A percentile compares a stretch with the other conserved stretches of the same genome.
Conservation (phyloP, 495 filamentous ascomycete species). For the Bombardia bombarda region DNA sequence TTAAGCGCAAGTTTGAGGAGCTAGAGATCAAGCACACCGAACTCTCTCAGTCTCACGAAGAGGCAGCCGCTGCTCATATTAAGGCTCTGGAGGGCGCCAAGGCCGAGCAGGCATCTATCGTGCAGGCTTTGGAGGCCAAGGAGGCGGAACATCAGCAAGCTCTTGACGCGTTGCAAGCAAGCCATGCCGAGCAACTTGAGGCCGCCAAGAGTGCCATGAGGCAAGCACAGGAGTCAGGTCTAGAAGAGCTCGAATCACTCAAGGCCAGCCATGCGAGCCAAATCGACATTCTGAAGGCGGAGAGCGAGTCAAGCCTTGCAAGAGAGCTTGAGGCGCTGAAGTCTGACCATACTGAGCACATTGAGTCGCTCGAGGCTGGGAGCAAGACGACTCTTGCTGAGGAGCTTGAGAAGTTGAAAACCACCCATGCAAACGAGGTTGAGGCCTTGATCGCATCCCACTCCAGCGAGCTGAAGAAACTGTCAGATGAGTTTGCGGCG, state of each 20-base stretch:
- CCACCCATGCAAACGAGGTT: constrained; percentile 28
- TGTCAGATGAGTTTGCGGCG: constrained; percentile 11
- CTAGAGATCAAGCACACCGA: constrained; percentile 40
- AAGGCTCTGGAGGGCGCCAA: constrained; percentile 31
- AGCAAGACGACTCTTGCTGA: constrained; percentile 27
- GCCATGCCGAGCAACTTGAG: constrained; percentile 39
- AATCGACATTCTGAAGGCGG: constrained; percentile 32
- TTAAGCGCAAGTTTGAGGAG: constrained; percentile 45
- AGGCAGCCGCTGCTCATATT: constrained; percentile 26
- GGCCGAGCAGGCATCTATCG: constrained; percentile 24
- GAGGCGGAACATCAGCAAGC: constrained; percentile 34
- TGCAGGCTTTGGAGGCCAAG: constrained; percentile 30
- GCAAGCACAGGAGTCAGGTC: constrained; percentile 26
- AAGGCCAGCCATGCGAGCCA: constrained; percentile 42
- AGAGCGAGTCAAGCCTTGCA: constrained; percentile 27
- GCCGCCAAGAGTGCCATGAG: constrained; percentile 30
- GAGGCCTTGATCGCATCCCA: constrained; percentile 34
- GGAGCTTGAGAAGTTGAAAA: constrained; percentile 34
- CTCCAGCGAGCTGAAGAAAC: constrained; percentile 14
- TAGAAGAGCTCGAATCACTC: constrained; percentile 32
- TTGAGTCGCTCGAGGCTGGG: constrained; percentile 15
- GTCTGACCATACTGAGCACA: constrained; percentile 24
- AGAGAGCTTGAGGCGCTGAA: constrained; percentile 35
- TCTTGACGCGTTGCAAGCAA: constrained; percentile 35
- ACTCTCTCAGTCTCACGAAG: constrained; percentile 30